A percentile compares a stretch with the other conserved stretches of the same genome.
phyloP scores from a whole-genome alignment of 352 stramenopile genomes.

The Globisporangium rhizosaccharum region DNA sequence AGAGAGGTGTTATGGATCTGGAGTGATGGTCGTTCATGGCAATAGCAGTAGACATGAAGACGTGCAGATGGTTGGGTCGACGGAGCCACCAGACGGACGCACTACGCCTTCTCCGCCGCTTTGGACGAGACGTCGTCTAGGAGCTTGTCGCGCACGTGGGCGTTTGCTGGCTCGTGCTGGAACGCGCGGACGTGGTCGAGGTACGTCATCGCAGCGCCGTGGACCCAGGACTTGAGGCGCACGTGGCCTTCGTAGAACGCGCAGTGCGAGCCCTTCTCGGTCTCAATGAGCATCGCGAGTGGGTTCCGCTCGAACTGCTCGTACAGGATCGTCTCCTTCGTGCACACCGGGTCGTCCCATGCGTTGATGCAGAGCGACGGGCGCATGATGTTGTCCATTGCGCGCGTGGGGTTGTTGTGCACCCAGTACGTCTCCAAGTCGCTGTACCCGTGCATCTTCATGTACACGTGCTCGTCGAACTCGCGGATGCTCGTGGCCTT shows the following conservation, averaged over 20 bases:
- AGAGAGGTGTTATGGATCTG: neutral
- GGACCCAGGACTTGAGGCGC: slow-evolving; percentile 61
- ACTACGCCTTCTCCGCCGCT: neutral
- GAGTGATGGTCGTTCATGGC: neutral
- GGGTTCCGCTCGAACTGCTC: slow-evolving; percentile 45
- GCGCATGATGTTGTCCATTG: slow-evolving; percentile 44
- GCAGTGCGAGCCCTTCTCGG: slow-evolving; percentile 60
- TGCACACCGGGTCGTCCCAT: slow-evolving; percentile 72
- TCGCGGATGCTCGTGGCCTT: slow-evolving; percentile 50
- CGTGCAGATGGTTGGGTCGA: no score
- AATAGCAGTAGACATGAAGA: no score
- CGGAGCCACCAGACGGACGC: neutral
- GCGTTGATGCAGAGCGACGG: slow-evolving; percentile 73
- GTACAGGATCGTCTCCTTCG: slow-evolving; percentile 67
- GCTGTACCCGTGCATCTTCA: slow-evolving; percentile 71
- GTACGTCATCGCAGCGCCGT: slow-evolving; percentile 54
- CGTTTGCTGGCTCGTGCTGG: neutral
- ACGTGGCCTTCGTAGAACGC: slow-evolving; percentile 67
- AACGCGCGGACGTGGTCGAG: slow-evolving; percentile 52
- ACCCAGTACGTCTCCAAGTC: slow-evolving; percentile 65
- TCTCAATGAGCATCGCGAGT: slow-evolving; percentile 48
- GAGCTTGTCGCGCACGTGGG: neutral
- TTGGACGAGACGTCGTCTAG: no score
- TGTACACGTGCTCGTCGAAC: slow-evolving; percentile 78
- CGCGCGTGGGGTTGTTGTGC: slow-evolving; percentile 76